phyloP scores from a whole-genome alignment of 1,284 basidiomycete genomes.

The Ustilago crameri region DNA sequence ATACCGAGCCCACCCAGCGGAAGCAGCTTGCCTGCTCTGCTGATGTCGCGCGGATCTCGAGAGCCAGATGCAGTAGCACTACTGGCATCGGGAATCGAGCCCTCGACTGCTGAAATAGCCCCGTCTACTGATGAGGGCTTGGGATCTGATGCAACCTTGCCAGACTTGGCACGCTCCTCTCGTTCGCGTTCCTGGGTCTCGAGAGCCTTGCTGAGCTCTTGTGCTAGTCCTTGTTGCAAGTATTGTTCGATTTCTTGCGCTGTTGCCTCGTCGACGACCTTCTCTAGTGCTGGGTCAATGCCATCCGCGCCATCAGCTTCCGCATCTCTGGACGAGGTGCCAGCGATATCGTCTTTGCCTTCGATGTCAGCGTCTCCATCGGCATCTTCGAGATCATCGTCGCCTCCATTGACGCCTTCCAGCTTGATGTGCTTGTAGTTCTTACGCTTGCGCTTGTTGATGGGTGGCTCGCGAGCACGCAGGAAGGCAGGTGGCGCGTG shows the following conservation, averaged over 20 bases:
- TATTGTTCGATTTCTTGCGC: slow-evolving; percentile 59
- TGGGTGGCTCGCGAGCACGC: slow-evolving; percentile 75
- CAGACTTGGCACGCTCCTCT: slow-evolving; percentile 49
- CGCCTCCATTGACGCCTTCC: slow-evolving; percentile 34
- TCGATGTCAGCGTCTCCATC: slow-evolving; percentile 72
- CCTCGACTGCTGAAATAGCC: slow-evolving; percentile 3
- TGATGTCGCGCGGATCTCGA: slow-evolving; percentile 34
- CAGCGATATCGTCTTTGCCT: slow-evolving; percentile 4
- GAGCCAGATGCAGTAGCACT: slow-evolving; percentile 21
- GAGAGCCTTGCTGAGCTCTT: slow-evolving; percentile 55
- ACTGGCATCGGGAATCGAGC: slow-evolving; percentile 31
- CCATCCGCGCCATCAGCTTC: slow-evolving; percentile 11
- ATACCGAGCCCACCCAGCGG: slow-evolving; percentile 55
- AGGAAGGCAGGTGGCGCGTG: slow-evolving; percentile 82
- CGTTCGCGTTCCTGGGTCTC: slow-evolving; percentile 52
- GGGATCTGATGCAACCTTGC: slow-evolving; percentile 13
- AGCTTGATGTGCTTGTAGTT: slow-evolving; percentile 59
- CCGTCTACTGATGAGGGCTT: not conserved
- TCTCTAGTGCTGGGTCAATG: slow-evolving; percentile 52
- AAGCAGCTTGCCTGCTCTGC: slow-evolving; percentile 41
- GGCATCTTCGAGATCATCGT: slow-evolving; percentile 24
- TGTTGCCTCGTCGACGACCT: slow-evolving; percentile 59
- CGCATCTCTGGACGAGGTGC: slow-evolving; percentile 46
- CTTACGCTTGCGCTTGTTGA: slow-evolving; percentile 73
- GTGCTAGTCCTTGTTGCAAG: slow-evolving; percentile 52